Conservation (phyloP, 1,139 yeast genomes). For the Hyphopichia pseudoburtonii region DNA sequence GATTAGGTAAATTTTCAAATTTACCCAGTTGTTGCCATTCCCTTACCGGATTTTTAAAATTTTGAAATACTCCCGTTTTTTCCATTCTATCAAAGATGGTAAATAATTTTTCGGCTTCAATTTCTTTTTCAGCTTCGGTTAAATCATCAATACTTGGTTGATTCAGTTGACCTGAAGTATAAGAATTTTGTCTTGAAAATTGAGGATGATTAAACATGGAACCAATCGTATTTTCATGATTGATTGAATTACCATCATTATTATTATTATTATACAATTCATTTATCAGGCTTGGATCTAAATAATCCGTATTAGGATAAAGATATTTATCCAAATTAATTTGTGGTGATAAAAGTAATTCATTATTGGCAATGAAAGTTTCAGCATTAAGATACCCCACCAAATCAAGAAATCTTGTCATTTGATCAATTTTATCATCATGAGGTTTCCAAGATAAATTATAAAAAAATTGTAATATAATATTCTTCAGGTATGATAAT, state of each 20-base stretch:
- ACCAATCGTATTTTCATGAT: neutral
- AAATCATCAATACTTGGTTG: constrained; percentile 13
- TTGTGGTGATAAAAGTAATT: constrained; percentile 14
- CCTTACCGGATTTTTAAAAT: constrained; percentile 41
- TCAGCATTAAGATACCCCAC: constrained; percentile 24
- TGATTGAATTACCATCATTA: neutral
- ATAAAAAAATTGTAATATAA: constrained; percentile 19
- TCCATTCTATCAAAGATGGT: constrained; percentile 50
- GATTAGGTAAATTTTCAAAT: constrained; percentile 22
- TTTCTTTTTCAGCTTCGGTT: constrained; percentile 53
- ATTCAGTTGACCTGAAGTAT: neutral
- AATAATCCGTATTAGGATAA: constrained; percentile 13
- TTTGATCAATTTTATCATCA: constrained; percentile 9
- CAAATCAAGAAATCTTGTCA: constrained; percentile 18
- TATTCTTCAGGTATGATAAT: constrained; percentile 13
- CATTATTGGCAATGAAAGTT: constrained; percentile 15
- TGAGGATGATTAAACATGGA: constrained; percentile 1
- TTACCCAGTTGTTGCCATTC: constrained; percentile 36
- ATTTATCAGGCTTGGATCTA: too few relatives aligned
- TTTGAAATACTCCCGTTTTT: constrained; percentile 44
- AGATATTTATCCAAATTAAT: constrained; percentile 16
- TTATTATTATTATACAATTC: too few relatives aligned
- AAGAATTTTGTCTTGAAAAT: neutral
- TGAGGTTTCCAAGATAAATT: constrained; percentile 13
- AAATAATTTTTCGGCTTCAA: constrained; percentile 53